Evolutionary conservation across 108 stramenopile genomes (phyloP).

Genomic region (Mayamaea pseudoterrestris): DNA sequence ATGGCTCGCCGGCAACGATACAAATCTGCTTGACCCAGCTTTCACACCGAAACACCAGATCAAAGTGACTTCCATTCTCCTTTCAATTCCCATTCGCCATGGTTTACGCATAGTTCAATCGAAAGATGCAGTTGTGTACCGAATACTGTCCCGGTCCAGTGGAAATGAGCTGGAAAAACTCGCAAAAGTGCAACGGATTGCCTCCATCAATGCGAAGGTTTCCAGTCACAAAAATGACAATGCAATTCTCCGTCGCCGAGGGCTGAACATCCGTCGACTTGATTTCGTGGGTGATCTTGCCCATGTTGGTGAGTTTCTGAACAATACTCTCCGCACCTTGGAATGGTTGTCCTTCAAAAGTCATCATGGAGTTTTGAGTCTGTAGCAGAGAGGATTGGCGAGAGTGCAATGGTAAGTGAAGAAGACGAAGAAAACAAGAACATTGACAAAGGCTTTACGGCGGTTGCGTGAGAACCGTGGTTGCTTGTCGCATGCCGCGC

Average conservation of each 20-base stretch:
- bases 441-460: neutral
- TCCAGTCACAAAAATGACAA: conserved; percentile 84
- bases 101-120: conserved; percentile 83
- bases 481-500: too few species aligned
- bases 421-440: neutral
- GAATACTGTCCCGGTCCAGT: conserved; percentile 81
- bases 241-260: conserved; percentile 29
- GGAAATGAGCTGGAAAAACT: conserved; percentile 85
- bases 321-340: conserved; percentile 52
- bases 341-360: conserved; percentile 78
- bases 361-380: conserved; percentile 47
- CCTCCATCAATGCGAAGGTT: conserved; percentile 67
- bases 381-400: neutral
- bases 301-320: conserved; percentile 49
- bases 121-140: conserved; percentile 90
- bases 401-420: neutral
- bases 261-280: conserved; percentile 87
- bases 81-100: too few species aligned
- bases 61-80: too few species aligned
- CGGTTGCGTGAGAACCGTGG: neutral
- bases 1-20: too few species aligned
- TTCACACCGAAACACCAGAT: too few species aligned
- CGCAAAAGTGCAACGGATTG: conserved; percentile 92
- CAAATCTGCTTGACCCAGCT: too few species aligned
- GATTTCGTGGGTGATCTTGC: conserved; percentile 47